Conservation (phyloP, 768 basidiomycete species). For the Auriscalpium vulgare region DNA sequence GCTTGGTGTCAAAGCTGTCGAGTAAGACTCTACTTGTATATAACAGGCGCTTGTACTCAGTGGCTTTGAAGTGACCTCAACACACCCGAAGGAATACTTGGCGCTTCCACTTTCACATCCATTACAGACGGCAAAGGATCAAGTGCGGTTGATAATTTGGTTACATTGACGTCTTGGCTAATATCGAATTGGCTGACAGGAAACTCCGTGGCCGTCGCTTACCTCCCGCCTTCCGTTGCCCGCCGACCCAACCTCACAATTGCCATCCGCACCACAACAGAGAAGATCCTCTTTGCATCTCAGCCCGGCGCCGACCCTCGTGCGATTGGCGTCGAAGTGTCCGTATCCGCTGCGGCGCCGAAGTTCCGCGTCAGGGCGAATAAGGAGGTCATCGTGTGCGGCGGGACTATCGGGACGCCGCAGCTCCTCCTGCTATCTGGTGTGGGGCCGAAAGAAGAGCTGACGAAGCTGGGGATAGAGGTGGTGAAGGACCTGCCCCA, state of each 20-base stretch:
- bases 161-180: not conserved
- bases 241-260: conserved; percentile 10
- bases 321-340: conserved; percentile 3
- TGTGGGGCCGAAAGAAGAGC: conserved; percentile 27
- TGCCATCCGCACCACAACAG: conserved; percentile 5
- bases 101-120: conserved; percentile 7
- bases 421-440: conserved; percentile 35
- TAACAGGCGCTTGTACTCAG: not conserved
- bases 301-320: not conserved
- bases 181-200: not conserved
- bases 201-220: conserved; percentile 8
- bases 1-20: conserved; percentile 7
- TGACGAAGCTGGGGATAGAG: conserved; percentile 22
- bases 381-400: conserved; percentile 14
- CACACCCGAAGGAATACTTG: conserved; percentile 6
- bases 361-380: conserved; percentile 5
- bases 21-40: not conserved
- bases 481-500: not conserved
- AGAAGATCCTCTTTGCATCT: conserved; percentile 9
- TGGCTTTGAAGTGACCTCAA: conserved; percentile 8
- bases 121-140: conserved; percentile 3
- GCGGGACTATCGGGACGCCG: conserved; percentile 19
- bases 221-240: conserved; percentile 23
- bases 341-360: not conserved
- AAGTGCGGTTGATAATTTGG: not conserved